These are phyloP conservation scores for Plasmodium reichenowi DNA, from an alignment of 169 alveolate species.

Conservation along the genomic window DNA sequence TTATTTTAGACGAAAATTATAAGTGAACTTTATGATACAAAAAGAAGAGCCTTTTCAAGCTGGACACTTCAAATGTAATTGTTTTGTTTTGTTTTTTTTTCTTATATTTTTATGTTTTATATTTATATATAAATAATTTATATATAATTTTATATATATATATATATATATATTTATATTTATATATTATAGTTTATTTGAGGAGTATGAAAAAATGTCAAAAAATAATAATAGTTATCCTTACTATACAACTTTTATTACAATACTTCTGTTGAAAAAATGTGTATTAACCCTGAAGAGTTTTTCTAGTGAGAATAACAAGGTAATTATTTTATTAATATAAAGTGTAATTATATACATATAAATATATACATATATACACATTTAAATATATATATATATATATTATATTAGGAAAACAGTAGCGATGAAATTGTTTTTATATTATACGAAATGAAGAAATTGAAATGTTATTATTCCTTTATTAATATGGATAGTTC, in stretches of 20 bases:
- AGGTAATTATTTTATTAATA: constrained; percentile 20
- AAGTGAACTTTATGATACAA: constrained; percentile 69
- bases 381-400: background rate
- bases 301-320: constrained; percentile 56
- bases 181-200: constrained; percentile 37
- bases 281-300: constrained; percentile 62
- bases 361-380: background rate
- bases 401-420: constrained; percentile 17
- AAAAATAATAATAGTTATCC: constrained; percentile 41
- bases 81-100: background rate
- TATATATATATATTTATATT: background rate
- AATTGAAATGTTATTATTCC: constrained; percentile 56
- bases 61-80: constrained; percentile 75
- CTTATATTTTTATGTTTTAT: background rate
- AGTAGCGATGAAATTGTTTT: constrained; percentile 63
- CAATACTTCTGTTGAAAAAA: constrained; percentile 62
- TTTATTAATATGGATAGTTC: constrained; percentile 29
- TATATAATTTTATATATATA: background rate
- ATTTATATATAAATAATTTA: background rate
- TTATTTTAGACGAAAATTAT: constrained; percentile 49
- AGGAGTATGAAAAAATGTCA: constrained; percentile 71
- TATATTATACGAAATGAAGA: constrained; percentile 71
- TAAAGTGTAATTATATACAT: background rate
- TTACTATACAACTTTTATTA: constrained; percentile 57
- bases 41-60: constrained; percentile 73